phyloP scores from a whole-genome alignment of 106 monocot species.

The Iris macrosiphon region DNA sequence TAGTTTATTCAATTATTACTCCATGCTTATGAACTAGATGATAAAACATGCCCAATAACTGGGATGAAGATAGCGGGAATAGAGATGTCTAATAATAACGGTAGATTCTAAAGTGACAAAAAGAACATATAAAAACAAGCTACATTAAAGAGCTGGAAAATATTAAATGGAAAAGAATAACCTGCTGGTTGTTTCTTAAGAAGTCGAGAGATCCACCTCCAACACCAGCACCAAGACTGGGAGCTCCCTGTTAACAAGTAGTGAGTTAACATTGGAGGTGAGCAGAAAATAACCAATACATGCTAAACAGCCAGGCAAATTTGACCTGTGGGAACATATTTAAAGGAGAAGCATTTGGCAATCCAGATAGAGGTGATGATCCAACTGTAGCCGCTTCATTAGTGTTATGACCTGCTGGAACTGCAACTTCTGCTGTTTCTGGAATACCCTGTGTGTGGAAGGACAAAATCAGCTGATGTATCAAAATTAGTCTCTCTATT shows the following conservation, averaged over 20 bases:
- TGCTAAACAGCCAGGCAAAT: too few species aligned
- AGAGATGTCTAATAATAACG: too few species aligned
- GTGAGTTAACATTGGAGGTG: not conserved
- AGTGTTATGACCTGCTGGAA: constrained; percentile 31
- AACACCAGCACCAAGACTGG: constrained; percentile 33
- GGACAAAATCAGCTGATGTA: too few species aligned
- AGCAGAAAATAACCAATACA: too few species aligned
- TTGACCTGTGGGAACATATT: constrained; percentile 89
- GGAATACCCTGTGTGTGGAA: constrained; percentile 96
- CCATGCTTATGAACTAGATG: too few species aligned
- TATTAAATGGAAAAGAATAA: constrained; percentile 1
- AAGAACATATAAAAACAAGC: too few species aligned
- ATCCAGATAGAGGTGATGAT: constrained; percentile 28
- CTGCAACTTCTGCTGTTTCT: constrained; percentile 53
- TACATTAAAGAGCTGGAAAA: too few species aligned
- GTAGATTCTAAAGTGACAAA: too few species aligned
- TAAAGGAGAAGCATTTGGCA: constrained; percentile 78
- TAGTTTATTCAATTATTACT: too few species aligned
- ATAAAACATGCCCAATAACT: too few species aligned
- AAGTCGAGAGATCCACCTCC: constrained; percentile 79
- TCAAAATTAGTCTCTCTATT: too few species aligned
- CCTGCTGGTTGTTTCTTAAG: constrained; percentile 84
- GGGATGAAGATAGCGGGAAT: too few species aligned
- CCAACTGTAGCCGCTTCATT: constrained; percentile 15
- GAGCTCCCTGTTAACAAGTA: constrained; percentile 24